Percentiles rank a stretch among this genome's conserved stretches.
These are phyloP conservation scores for Mycena leptocephala DNA, from an alignment of 768 basidiomycete species.

Conservation along the genomic window DNA sequence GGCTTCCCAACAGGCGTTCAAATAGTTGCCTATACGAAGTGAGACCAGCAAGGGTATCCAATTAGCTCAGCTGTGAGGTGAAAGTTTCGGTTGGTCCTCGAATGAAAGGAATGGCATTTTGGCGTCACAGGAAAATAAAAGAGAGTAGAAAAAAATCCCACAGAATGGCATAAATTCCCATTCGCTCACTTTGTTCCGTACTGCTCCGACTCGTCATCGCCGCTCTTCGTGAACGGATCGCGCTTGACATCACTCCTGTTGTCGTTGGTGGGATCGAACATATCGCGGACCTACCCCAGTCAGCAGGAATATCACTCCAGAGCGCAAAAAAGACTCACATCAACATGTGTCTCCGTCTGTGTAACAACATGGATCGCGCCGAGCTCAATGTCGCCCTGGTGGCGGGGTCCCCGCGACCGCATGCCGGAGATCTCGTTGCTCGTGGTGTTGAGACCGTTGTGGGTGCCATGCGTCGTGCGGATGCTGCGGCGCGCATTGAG, in stretches of 20 bases:
- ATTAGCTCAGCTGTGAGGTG: no score
- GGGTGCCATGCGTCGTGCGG: conserved; percentile 26
- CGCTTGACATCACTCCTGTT: neutral
- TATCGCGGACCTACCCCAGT: neutral
- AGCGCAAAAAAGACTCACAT: conserved; percentile 35
- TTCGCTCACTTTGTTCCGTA: no score
- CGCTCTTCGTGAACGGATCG: no score
- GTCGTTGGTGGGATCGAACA: neutral
- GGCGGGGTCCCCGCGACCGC: neutral
- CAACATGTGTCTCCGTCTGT: conserved; percentile 42
- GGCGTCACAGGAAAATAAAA: no score
- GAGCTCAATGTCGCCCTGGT: conserved; percentile 4
- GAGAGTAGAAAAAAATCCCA: no score
- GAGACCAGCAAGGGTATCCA: no score
- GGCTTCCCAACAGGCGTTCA: no score
- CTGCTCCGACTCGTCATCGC: conserved; percentile 6
- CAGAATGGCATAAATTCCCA: no score
- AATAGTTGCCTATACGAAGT: no score
- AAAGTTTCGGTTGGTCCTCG: no score
- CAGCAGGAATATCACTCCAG: neutral
- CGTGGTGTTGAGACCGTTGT: conserved; percentile 14
- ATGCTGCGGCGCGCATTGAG: conserved; percentile 47
- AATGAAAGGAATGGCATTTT: no score
- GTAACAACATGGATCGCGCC: conserved; percentile 39
- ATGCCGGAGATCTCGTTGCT: conserved; percentile 23